Conservation (phyloP, 371 early-diverging fungal species). For the Syncephalastrum racemosum region DNA sequence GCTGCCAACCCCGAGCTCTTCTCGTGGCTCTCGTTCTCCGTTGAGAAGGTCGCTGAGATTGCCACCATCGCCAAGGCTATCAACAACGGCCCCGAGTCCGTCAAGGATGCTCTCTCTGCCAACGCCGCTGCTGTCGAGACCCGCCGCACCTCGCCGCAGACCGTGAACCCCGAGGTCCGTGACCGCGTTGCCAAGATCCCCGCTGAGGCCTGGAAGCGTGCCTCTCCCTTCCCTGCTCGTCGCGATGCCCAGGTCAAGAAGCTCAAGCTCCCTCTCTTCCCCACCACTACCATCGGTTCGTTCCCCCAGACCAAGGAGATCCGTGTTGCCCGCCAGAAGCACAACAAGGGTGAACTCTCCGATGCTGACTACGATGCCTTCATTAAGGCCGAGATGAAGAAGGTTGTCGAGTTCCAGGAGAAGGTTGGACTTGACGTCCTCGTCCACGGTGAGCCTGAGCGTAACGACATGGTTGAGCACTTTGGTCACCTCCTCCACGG, state of each 20-base stretch:
- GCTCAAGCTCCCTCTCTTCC: constrained; percentile 88
- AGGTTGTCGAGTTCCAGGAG: constrained; percentile 88
- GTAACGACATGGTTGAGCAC: constrained; percentile 98
- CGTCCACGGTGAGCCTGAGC: constrained; percentile 96
- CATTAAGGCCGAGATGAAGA: constrained; percentile 83
- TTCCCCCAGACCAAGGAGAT: constrained; percentile 98
- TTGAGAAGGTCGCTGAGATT: constrained; percentile 89
- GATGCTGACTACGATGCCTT: constrained; percentile 77
- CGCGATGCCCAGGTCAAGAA: constrained; percentile 73
- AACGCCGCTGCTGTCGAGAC: constrained; percentile 74
- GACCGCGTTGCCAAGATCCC: constrained; percentile 70
- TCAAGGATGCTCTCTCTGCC: constrained; percentile 67
- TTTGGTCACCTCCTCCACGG: constrained; percentile 85
- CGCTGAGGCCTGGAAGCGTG: constrained; percentile 75
- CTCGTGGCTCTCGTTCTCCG: constrained; percentile 93
- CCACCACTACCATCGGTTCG: constrained; percentile 97
- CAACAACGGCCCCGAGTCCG: constrained; percentile 61
- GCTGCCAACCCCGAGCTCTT: constrained; percentile 72
- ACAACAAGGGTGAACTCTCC: constrained; percentile 81
- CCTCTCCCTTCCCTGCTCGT: constrained; percentile 74
- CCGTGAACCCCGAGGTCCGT: constrained; percentile 82
- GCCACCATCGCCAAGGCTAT: constrained; percentile 71
- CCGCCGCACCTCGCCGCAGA: constrained; percentile 80
- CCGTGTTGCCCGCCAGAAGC: constrained; percentile 86
- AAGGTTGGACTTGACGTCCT: constrained; percentile 87